Conservation (phyloP, 2,329 filamentous ascomycete genomes). For the Dichotomopilus funicola region DNA sequence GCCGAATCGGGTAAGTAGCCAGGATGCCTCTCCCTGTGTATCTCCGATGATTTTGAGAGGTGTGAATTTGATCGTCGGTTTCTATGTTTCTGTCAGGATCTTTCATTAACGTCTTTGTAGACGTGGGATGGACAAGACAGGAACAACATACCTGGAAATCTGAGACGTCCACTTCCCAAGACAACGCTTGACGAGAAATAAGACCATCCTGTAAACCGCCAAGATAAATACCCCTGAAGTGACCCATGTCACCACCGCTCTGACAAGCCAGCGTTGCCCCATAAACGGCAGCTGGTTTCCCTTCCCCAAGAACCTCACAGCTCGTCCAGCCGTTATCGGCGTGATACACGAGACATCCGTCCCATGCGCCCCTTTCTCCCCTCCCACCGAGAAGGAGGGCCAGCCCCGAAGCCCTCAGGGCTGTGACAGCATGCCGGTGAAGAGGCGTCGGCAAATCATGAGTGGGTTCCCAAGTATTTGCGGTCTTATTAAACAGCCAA, state of each 20-base stretch:
- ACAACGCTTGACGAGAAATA: conserved; percentile 56
- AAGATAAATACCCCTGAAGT: conserved; percentile 54
- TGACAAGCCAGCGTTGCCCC: conserved; percentile 35
- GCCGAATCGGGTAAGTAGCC: conserved; percentile 36
- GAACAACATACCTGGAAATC: conserved; percentile 31
- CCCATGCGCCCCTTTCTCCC: conserved; percentile 41
- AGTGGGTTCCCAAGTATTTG: conserved; percentile 53
- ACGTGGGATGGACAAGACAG: neutral
- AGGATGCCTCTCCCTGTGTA: conserved; percentile 1
- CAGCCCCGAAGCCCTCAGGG: conserved; percentile 41
- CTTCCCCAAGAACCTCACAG: conserved; percentile 33
- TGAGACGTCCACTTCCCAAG: conserved; percentile 52
- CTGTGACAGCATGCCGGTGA: conserved; percentile 66
- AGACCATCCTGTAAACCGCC: conserved; percentile 67
- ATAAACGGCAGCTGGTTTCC: conserved; percentile 35
- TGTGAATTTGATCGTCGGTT: conserved; percentile 27
- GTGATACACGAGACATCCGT: conserved; percentile 48
- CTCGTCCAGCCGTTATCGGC: conserved; percentile 41
- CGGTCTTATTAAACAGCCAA: conserved; percentile 60
- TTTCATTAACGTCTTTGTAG: conserved; percentile 4
- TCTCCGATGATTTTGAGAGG: neutral
- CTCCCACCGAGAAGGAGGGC: conserved; percentile 60
- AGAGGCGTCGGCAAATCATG: conserved; percentile 62
- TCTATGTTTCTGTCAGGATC: conserved; percentile 11
- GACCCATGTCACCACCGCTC: conserved; percentile 17